Conservation (phyloP, 2,329 filamentous ascomycete genomes). For the Orbilia quercus region DNA sequence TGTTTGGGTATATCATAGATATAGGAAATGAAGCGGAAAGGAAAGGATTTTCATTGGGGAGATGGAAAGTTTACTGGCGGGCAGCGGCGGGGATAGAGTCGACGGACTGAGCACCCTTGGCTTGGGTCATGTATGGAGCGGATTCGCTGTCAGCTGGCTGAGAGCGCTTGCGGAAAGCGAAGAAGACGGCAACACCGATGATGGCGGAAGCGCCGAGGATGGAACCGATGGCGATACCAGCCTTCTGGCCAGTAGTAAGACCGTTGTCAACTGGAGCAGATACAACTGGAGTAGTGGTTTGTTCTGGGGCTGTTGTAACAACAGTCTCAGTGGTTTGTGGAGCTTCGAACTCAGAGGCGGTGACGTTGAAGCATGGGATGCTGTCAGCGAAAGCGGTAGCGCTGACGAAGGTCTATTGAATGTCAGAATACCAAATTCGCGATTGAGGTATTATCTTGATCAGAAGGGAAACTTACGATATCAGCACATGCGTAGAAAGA, state of each 20-base stretch:
- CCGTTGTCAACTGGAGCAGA: conserved; percentile 29
- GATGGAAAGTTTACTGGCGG: conserved; percentile 34
- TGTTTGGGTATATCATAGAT: conserved; percentile 43
- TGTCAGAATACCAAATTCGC: neutral
- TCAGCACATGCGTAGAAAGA: conserved; percentile 68
- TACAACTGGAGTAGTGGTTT: conserved; percentile 17
- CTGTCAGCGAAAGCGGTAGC: conserved; percentile 61
- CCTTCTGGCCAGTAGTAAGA: conserved; percentile 55
- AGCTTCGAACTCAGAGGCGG: conserved; percentile 61
- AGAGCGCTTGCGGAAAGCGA: conserved; percentile 55
- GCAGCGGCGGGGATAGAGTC: conserved; percentile 46
- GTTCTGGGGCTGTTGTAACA: conserved; percentile 29
- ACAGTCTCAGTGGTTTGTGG: conserved; percentile 58
- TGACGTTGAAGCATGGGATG: conserved; percentile 66
- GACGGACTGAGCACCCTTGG: conserved; percentile 47
- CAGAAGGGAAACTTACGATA: conserved; percentile 62
- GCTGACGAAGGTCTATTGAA: conserved; percentile 63
- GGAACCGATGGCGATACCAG: conserved; percentile 60
- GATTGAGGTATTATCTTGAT: conserved; percentile 1
- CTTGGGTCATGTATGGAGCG: conserved; percentile 49
- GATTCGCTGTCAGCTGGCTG: conserved; percentile 46
- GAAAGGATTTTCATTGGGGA: neutral
- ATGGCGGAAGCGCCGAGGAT: conserved; percentile 58
- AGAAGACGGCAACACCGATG: conserved; percentile 53
- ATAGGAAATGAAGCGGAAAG: conserved; percentile 18